Percentiles rank a stretch among this genome's conserved stretches.
Conservation (phyloP, 495 filamentous ascomycete species). For the Hypoxylon perforatum region DNA sequence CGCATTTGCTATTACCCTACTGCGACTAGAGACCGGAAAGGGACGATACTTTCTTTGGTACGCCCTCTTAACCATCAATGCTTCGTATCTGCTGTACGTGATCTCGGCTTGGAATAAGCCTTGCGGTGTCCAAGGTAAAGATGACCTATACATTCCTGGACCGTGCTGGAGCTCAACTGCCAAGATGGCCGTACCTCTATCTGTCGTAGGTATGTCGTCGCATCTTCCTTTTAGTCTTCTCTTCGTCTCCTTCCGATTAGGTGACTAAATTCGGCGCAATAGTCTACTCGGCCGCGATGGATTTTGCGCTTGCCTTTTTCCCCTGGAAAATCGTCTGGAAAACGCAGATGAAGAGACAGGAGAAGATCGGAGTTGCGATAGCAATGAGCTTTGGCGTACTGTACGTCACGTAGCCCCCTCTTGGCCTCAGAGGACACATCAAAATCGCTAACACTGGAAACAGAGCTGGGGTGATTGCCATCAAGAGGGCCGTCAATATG, state of each 20-base stretch:
- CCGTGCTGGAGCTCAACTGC: conserved; percentile 35
- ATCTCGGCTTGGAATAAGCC: conserved; percentile 32
- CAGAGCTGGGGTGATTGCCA: conserved; percentile 27
- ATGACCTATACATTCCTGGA: conserved; percentile 24
- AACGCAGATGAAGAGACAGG: conserved; percentile 48
- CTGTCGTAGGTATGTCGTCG: conserved; percentile 22
- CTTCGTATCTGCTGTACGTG: conserved; percentile 22
- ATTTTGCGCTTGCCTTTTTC: conserved; percentile 49
- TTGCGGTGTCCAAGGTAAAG: conserved; percentile 13
- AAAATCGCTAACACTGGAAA: neutral
- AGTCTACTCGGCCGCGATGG: conserved; percentile 52
- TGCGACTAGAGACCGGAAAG: conserved; percentile 30
- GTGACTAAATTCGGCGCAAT: conserved; percentile 1
- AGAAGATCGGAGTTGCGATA: conserved; percentile 51
- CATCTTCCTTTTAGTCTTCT: neutral
- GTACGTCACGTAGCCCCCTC: conserved; percentile 36
- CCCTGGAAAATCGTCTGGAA: conserved; percentile 52
- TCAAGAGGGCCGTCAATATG: conserved; percentile 20
- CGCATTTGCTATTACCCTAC: conserved; percentile 33
- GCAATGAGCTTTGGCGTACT: conserved; percentile 57
- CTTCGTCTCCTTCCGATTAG: neutral
- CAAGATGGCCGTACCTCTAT: conserved; percentile 24
- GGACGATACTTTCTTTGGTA: conserved; percentile 27
- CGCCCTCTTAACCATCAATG: conserved; percentile 31
- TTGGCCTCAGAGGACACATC: neutral